Conservation (phyloP, 768 basidiomycete species). For the Amanita rubescens region DNA sequence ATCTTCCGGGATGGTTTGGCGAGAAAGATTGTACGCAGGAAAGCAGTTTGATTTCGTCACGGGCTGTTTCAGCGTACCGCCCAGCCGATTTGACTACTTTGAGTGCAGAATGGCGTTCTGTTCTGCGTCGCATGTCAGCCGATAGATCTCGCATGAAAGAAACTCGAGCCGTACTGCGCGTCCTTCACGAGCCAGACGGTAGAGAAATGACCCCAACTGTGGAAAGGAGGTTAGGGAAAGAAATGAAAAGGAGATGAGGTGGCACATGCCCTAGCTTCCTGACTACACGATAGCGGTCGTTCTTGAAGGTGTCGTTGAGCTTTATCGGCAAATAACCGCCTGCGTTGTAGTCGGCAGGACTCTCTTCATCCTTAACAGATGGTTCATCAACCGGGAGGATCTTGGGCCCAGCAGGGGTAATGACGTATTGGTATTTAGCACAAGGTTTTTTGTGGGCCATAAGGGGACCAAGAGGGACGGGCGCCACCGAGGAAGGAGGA, state of each 20-base stretch:
- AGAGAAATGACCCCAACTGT: conserved; percentile 91
- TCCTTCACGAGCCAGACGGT: conserved; percentile 92
- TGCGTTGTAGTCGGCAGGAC: conserved; percentile 74
- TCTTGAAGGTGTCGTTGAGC: conserved; percentile 78
- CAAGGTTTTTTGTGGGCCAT: conserved; percentile 66
- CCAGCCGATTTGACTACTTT: conserved; percentile 94
- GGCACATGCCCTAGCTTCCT: conserved; percentile 77
- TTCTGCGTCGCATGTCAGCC: conserved; percentile 30
- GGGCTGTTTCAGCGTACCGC: conserved; percentile 93
- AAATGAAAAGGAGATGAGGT: conserved; percentile 2
- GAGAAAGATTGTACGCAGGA: conserved; percentile 65
- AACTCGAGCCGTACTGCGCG: conserved; percentile 43
- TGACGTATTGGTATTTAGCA: conserved; percentile 70
- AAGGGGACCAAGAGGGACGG: conserved; percentile 16
- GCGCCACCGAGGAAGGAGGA: conserved; percentile 10
- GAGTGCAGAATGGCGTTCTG: conserved; percentile 75
- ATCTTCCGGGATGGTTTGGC: conserved; percentile 70
- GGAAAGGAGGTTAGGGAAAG: conserved; percentile 9
- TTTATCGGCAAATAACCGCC: conserved; percentile 79
- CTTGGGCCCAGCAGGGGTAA: conserved; percentile 58
- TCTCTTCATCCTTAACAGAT: conserved; percentile 69
- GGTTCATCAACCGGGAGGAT: conserved; percentile 64
- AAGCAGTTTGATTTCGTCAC: conserved; percentile 92
- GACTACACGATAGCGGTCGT: conserved; percentile 77
- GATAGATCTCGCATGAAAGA: conserved; percentile 8